These are phyloP conservation scores for Vitis rupestris DNA, from an alignment of 164 flowering plant genomes.

Conservation along the genomic window DNA sequence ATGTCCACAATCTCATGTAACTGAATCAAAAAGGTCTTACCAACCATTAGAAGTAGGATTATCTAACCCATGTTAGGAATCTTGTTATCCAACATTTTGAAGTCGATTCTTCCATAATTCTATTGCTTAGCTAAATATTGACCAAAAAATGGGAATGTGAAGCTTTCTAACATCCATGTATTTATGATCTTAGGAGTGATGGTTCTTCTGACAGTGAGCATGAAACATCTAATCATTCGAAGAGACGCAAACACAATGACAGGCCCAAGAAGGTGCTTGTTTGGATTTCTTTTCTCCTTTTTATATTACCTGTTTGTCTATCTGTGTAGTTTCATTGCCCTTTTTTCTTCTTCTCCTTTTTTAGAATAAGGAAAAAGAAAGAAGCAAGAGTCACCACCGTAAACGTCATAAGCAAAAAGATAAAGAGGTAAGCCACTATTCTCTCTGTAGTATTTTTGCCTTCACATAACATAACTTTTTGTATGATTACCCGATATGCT, in stretches of 20 bases:
- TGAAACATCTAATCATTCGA: conserved; percentile 48
- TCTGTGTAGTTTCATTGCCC: neutral
- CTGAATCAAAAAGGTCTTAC: too few species aligned
- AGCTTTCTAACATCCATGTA: too few species aligned
- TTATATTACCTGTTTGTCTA: neutral
- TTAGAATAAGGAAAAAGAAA: conserved; percentile 68
- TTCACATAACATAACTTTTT: neutral
- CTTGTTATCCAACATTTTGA: too few species aligned
- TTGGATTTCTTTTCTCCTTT: neutral
- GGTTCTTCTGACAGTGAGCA: conserved; percentile 67
- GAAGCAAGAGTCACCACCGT: conserved; percentile 57
- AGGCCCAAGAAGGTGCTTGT: conserved; percentile 59
- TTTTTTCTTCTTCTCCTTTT: conserved; percentile 10
- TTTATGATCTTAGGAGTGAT: conserved; percentile 21
- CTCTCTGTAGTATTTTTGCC: neutral
- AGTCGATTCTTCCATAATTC: too few species aligned
- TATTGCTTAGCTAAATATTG: too few species aligned
- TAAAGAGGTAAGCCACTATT: conserved; percentile 74
- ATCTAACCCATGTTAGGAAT: too few species aligned
- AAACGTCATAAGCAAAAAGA: conserved; percentile 61
- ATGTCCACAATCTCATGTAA: too few species aligned
- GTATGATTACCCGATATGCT: too few species aligned
- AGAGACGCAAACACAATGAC: conserved; percentile 47
- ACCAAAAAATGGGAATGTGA: too few species aligned
- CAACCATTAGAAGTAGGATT: too few species aligned